Evolutionary conservation across 441 rosid species (phyloP), one percentile per base, ranked within the genome.

Genomic region (Geranium incanum): DNA sequence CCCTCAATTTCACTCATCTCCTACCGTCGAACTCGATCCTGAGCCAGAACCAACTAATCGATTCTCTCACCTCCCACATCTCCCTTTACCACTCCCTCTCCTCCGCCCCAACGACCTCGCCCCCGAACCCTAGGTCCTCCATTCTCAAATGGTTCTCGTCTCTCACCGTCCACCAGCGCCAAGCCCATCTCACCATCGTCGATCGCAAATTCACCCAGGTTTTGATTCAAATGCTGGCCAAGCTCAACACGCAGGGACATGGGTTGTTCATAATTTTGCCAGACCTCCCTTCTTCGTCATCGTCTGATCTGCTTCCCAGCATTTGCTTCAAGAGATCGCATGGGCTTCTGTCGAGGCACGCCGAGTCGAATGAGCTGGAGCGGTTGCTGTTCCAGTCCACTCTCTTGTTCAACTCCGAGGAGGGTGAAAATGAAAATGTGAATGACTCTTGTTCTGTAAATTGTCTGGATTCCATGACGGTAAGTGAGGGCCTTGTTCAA

Each of bases 141-240:
- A 87, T 95, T 78, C 85, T 95, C 71, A 84, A 81, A 75, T 95
- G 99, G 99, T 90, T 90, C 83, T 81, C 93, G 21, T 86, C 97
- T 68, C 97, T 95, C 78, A 68, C 85, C 76, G 72, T 81, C 67
- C 86, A 84, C 82, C 97, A 90, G 69, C 97, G 99, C 71, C 93
- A 77, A 74, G 84, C 96, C 59, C 78, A 87, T 78, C 86, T 95
- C 74, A 86, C 97, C 52, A 73, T 77, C 77, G 84, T 90, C 62
- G 94, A 95, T 78, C 80, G 76, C 55, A 84, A 76, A 23, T 85
- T 92, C 84, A 78, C 84, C 9, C 88, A 79, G 69, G 77, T 95
- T 33, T 75, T 92, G 11, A 66, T 92, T 72, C 97, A 85, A 83
- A 95, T 95, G 99, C 86, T 92, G 66, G 81, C 78, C 60, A 75